Evolutionary conservation across 148 eudicot species (phyloP).

Genomic region (Polygonum aviculare): DNA sequence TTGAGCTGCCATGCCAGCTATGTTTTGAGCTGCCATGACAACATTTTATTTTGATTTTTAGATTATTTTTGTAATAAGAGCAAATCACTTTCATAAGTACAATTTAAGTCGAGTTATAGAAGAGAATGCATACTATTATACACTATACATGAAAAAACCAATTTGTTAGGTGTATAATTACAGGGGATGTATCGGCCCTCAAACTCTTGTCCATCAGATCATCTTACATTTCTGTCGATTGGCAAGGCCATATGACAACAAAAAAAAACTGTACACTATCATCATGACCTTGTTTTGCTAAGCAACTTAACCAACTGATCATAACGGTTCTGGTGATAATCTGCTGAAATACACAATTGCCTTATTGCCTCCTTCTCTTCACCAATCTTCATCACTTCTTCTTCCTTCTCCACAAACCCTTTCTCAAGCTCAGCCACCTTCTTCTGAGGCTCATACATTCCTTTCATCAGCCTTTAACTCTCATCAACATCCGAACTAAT

Average conservation of each 20-base stretch:
- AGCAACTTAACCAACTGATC: slow-evolving; percentile 24
- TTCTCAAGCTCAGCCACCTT: slow-evolving; percentile 41
- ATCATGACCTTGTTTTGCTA: slow-evolving; percentile 9
- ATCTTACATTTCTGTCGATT: not conserved
- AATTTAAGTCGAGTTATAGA: too few species aligned
- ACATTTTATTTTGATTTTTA: too few species aligned
- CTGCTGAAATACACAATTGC: slow-evolving; percentile 74
- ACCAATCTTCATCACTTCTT: slow-evolving; percentile 34
- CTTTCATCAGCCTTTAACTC: slow-evolving; percentile 22
- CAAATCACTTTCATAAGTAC: too few species aligned
- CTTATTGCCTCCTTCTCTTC: slow-evolving; percentile 88
- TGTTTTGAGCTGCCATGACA: not conserved
- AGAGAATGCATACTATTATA: too few species aligned
- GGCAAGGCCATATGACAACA: not conserved
- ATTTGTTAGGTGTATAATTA: too few species aligned
- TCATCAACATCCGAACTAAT: slow-evolving; percentile 25
- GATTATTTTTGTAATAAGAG: too few species aligned
- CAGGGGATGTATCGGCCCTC: too few species aligned
- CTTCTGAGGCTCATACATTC: slow-evolving; percentile 29
- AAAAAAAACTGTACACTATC: not conserved
- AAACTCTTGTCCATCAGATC: too few species aligned
- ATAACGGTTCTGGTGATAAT: slow-evolving; percentile 49
- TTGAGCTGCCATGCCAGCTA: slow-evolving; percentile 1
- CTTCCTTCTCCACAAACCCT: slow-evolving; percentile 43
- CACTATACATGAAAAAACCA: too few species aligned